Percentiles rank a stretch among this genome's conserved stretches.
phyloP scores from a whole-genome alignment of 2,329 filamentous ascomycete genomes.

The Alternaria consortialis region DNA sequence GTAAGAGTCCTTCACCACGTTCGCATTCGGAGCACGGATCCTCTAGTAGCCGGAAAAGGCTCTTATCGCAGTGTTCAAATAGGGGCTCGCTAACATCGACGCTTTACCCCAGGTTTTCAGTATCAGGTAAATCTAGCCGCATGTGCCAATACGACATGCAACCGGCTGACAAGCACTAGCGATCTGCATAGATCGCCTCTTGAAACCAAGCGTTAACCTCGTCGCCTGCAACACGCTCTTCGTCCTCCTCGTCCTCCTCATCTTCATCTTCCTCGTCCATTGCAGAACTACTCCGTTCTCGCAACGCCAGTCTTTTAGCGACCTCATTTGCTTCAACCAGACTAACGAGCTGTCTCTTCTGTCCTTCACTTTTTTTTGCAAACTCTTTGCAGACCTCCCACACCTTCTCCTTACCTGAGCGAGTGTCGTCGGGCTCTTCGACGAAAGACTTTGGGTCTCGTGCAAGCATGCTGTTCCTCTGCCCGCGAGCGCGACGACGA shows the following conservation, averaged over 20 bases:
- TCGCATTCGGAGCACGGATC: background rate
- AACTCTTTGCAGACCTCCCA: constrained; percentile 51
- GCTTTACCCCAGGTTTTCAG: background rate
- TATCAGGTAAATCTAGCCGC: background rate
- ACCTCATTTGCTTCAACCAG: constrained; percentile 70
- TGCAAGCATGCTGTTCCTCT: background rate
- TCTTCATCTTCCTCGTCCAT: background rate
- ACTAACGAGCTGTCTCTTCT: constrained; percentile 64
- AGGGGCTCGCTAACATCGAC: background rate
- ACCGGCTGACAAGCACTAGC: background rate
- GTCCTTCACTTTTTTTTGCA: constrained; percentile 32
- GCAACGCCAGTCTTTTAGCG: constrained; percentile 64
- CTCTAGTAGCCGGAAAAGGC: background rate
- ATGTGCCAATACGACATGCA: background rate
- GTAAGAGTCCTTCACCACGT: background rate
- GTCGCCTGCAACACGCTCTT: constrained; percentile 2
- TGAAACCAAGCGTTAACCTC: constrained; percentile 7
- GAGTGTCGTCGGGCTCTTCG: constrained; percentile 8
- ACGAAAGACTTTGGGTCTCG: constrained; percentile 31
- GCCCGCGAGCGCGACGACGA: background rate
- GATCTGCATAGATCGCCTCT: background rate
- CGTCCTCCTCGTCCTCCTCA: constrained; percentile 52
- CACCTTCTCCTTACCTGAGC: constrained; percentile 33
- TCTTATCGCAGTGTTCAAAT: background rate
- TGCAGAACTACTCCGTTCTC: constrained; percentile 57